phyloP scores from a whole-genome alignment of 139 green algal genomes.

The Chloropicon primus region DNA sequence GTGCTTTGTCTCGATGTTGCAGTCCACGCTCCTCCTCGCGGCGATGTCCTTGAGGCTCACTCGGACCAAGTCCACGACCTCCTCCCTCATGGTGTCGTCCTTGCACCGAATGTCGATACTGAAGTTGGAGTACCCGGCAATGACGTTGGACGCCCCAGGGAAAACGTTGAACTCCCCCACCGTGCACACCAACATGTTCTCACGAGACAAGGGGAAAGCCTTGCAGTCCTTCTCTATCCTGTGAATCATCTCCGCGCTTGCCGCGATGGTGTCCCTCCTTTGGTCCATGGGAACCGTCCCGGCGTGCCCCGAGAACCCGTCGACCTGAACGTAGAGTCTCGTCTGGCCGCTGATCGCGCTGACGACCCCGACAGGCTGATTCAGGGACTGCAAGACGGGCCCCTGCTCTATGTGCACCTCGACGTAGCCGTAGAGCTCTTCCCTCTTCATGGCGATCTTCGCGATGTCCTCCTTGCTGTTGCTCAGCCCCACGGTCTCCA shows the following conservation, averaged over 20 bases:
- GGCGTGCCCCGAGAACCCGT: conserved; percentile 50
- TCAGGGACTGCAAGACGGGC: conserved; percentile 52
- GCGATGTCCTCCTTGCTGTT: conserved; percentile 5
- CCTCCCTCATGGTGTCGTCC: not conserved
- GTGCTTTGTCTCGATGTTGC: not conserved
- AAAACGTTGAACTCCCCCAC: conserved; percentile 61
- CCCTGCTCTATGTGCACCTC: conserved; percentile 94
- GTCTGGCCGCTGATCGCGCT: conserved; percentile 73
- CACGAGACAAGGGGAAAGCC: not conserved
- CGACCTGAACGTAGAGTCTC: conserved; percentile 40
- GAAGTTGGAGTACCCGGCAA: conserved; percentile 31
- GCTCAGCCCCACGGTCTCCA: conserved; percentile 25
- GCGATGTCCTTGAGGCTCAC: not conserved
- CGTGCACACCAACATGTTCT: conserved; percentile 68
- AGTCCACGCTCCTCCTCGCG: not conserved
- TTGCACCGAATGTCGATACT: not conserved
- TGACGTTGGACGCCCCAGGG: conserved; percentile 78
- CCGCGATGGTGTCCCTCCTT: conserved; percentile 55
- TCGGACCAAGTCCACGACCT: not conserved
- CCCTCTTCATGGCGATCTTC: not conserved
- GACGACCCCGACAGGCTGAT: conserved; percentile 56
- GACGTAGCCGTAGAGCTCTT: conserved; percentile 50
- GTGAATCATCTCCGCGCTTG: conserved; percentile 44
- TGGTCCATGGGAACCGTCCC: conserved; percentile 81
- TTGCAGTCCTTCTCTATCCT: conserved; percentile 48